Percentiles rank a stretch among this genome's conserved stretches.
phyloP scores from a whole-genome alignment of 352 stramenopile species.

The Plasmopara viticola region DNA sequence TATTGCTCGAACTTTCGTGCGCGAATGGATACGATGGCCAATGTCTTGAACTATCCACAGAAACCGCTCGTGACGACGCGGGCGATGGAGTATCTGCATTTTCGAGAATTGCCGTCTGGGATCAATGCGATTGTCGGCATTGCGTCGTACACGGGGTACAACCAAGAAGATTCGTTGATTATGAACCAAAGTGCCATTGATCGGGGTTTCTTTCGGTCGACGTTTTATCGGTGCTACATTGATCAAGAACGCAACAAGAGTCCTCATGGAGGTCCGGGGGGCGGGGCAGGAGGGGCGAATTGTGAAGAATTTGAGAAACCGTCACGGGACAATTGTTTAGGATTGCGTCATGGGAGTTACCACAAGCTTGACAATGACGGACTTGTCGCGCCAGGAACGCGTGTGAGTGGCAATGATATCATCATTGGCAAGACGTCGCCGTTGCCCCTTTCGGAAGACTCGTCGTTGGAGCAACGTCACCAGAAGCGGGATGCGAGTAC shows the following conservation, averaged over 20 bases:
- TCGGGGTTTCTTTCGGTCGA: constrained; percentile 97
- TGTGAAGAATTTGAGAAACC: constrained; percentile 96
- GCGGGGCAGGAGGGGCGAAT: constrained; percentile 50
- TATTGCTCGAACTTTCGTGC: constrained; percentile 98
- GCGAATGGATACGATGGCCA: constrained; percentile 99
- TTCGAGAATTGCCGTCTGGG: constrained; percentile 96
- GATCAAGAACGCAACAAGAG: constrained; percentile 90
- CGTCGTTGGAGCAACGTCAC: constrained; percentile 81
- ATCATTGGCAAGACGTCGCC: constrained; percentile 99
- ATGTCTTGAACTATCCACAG: constrained; percentile 99
- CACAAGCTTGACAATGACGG: constrained; percentile 98
- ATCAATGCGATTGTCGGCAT: constrained; percentile 95
- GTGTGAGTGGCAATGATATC: constrained; percentile 97
- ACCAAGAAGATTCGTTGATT: constrained; percentile 99
- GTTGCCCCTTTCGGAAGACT: constrained; percentile 69
- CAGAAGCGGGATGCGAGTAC: constrained; percentile 97
- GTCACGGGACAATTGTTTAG: constrained; percentile 90
- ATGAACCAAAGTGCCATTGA: constrained; percentile 99
- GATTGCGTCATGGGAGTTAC: constrained; percentile 96
- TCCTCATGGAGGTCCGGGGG: constrained; percentile 51
- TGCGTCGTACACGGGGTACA: constrained; percentile 91
- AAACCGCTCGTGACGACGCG: constrained; percentile 98
- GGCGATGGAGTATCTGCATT: constrained; percentile 99
- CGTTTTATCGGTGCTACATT: constrained; percentile 98
- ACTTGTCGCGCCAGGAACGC: constrained; percentile 92